phyloP scores from a whole-genome alignment of 2,329 filamentous ascomycete genomes.

The Beauveria sp. region DNA sequence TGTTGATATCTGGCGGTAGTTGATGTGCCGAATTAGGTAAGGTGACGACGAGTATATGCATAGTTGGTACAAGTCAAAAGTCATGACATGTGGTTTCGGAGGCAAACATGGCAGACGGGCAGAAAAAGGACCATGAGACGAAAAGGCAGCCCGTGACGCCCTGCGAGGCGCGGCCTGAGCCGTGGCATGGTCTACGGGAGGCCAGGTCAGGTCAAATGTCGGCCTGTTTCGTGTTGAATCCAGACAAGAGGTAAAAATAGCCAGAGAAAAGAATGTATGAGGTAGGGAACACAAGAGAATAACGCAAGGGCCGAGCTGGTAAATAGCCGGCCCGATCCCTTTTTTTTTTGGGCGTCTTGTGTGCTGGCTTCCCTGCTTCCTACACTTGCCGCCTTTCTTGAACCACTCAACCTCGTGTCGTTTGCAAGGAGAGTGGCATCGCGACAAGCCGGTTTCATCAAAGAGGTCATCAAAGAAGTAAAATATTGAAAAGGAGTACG shows the following conservation, averaged over 20 bases:
- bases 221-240: neutral
- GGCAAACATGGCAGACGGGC: neutral
- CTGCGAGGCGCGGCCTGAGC: slow-evolving; percentile 2
- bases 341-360: neutral
- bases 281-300: neutral
- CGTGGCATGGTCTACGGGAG: neutral
- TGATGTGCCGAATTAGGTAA: neutral
- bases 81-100: neutral
- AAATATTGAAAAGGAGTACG: too few relatives aligned
- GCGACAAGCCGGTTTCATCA: neutral
- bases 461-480: neutral
- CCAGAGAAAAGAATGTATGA: neutral
- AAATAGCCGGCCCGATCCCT: slow-evolving; percentile 3
- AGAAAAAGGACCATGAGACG: neutral
- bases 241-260: neutral
- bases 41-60: neutral
- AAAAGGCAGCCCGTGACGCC: neutral
- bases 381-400: neutral
- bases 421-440: neutral
- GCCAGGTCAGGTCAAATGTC: neutral
- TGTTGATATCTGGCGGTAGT: neutral
- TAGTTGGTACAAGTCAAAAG: neutral
- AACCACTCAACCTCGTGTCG: neutral
- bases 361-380: neutral
- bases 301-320: neutral